Evolutionary conservation across 2,329 filamentous ascomycete genomes (phyloP).

Genomic region (Paecilomyces formosus): DNA sequence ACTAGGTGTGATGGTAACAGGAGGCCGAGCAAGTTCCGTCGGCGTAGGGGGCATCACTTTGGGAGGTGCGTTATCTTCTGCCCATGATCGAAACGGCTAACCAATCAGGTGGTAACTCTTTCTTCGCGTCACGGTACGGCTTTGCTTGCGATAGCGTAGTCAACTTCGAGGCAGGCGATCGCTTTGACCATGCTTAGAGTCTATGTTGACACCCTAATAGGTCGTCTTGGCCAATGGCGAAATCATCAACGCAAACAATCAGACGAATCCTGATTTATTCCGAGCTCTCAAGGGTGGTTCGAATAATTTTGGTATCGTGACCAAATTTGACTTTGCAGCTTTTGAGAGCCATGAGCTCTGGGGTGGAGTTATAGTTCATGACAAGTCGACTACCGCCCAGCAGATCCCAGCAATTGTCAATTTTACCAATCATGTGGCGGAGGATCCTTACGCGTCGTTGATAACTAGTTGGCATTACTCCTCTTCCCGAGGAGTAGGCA

Average conservation of each 20-base stretch:
- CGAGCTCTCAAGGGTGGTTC: slow-evolving; percentile 49
- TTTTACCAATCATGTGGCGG: slow-evolving; percentile 12
- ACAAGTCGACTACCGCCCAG: slow-evolving; percentile 8
- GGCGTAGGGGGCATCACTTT: slow-evolving; percentile 11
- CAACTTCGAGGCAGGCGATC: slow-evolving; percentile 34
- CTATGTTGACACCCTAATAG: background rate
- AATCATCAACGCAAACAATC: slow-evolving; percentile 39
- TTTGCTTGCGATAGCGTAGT: slow-evolving; percentile 45
- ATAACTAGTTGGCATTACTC: background rate
- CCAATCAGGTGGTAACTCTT: slow-evolving; percentile 40
- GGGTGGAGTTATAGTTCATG: slow-evolving; percentile 14
- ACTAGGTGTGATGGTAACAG: slow-evolving; percentile 10
- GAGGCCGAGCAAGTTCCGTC: slow-evolving; percentile 13
- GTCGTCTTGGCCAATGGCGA: slow-evolving; percentile 46
- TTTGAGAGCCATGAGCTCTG: slow-evolving; percentile 12
- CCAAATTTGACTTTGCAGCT: slow-evolving; percentile 15
- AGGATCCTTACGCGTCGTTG: slow-evolving; percentile 13
- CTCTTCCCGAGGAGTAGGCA: background rate
- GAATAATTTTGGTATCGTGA: slow-evolving; percentile 47
- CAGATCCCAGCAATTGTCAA: slow-evolving; percentile 12
- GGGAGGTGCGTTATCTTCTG: slow-evolving; percentile 8
- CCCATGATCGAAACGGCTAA: too few species aligned
- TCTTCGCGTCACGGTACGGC: slow-evolving; percentile 40
- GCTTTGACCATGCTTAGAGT: background rate
- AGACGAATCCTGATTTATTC: slow-evolving; percentile 43